Evolutionary conservation across 345 rosid genomes (phyloP).

Genomic region (Acer negundo): DNA sequence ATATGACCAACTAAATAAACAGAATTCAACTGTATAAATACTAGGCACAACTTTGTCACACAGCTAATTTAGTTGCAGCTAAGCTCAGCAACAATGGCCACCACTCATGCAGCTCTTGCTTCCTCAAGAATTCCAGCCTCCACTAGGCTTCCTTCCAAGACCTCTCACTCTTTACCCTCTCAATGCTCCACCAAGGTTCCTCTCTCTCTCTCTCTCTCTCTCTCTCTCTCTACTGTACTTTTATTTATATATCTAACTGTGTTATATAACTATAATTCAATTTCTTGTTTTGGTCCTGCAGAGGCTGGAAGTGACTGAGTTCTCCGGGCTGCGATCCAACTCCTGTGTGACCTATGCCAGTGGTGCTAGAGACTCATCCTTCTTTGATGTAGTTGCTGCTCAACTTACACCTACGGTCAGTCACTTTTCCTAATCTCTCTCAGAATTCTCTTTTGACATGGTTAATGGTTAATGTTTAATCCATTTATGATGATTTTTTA

Average conservation of each 20-base stretch:
- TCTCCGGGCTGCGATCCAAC: slow-evolving; percentile 72
- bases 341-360: slow-evolving; percentile 38
- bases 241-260: neutral
- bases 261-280: neutral
- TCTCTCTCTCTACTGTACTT: neutral
- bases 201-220: neutral
- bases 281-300: slow-evolving; percentile 29
- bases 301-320: slow-evolving; percentile 75
- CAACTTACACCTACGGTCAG: slow-evolving; percentile 73
- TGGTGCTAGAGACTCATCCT: slow-evolving; percentile 54
- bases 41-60: slow-evolving; percentile 11
- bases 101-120: slow-evolving; percentile 82
- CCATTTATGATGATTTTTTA: neutral
- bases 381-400: slow-evolving; percentile 71
- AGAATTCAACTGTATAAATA: slow-evolving; percentile 20
- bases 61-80: slow-evolving; percentile 34
- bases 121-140: slow-evolving; percentile 70
- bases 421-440: neutral
- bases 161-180: slow-evolving; percentile 58
- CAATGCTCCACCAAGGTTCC: slow-evolving; percentile 79
- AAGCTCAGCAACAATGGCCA: slow-evolving; percentile 61
- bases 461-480: neutral
- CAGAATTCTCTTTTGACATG: neutral
- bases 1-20: neutral
- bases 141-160: slow-evolving; percentile 61